phyloP scores from a whole-genome alignment of 2,329 filamentous ascomycete genomes.

The Ceratocystis smalleyi region DNA sequence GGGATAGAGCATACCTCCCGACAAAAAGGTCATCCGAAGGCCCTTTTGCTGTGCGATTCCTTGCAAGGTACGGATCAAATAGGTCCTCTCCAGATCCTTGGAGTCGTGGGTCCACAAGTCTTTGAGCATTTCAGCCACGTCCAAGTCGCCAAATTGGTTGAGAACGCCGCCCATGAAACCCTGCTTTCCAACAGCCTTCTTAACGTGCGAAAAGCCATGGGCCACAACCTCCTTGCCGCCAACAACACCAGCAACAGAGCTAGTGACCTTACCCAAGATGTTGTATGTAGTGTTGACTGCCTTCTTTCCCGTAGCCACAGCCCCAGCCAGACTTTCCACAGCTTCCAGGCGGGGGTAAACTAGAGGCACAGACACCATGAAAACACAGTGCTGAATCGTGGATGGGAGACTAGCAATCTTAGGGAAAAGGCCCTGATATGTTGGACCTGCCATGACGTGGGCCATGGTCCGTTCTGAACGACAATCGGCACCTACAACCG shows the following conservation, averaged over 20 bases:
- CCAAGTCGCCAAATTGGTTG: constrained; percentile 91
- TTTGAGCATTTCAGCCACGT: constrained; percentile 81
- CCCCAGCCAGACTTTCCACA: constrained; percentile 80
- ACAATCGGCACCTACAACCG: constrained; percentile 78
- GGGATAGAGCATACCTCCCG: constrained; percentile 45
- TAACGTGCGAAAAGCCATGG: constrained; percentile 84
- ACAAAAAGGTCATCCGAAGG: constrained; percentile 91
- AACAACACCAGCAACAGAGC: constrained; percentile 86
- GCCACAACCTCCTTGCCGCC: constrained; percentile 87
- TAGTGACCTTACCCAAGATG: constrained; percentile 84
- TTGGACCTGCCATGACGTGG: constrained; percentile 88
- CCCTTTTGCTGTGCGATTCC: constrained; percentile 91
- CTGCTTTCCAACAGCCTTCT: constrained; percentile 89
- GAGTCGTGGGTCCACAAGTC: constrained; percentile 98
- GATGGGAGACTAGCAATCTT: constrained; percentile 83
- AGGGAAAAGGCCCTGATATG: constrained; percentile 93
- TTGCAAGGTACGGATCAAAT: constrained; percentile 88
- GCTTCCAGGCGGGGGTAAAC: constrained; percentile 84
- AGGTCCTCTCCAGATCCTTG: constrained; percentile 93
- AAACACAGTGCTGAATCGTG: constrained; percentile 89
- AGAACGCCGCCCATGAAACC: constrained; percentile 92
- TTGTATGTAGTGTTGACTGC: constrained; percentile 95
- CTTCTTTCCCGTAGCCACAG: constrained; percentile 88
- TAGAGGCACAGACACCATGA: constrained; percentile 85
- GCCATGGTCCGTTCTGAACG: constrained; percentile 79